Conservation (phyloP, 495 filamentous ascomycete species). For the Podospora sp. region DNA sequence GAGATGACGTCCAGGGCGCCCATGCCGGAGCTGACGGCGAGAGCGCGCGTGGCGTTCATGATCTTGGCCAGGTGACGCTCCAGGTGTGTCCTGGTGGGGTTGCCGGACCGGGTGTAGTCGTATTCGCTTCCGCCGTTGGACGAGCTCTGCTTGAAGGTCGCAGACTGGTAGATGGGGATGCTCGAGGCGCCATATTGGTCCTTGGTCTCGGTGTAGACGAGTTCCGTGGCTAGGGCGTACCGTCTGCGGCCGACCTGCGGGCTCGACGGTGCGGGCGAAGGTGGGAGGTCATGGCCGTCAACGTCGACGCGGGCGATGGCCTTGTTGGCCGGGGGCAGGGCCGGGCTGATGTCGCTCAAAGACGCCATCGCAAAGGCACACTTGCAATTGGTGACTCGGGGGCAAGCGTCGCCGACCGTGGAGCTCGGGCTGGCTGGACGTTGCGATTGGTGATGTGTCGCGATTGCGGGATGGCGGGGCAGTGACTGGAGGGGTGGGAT, state of each 20-base stretch:
- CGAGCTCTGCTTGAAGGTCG: slow-evolving; percentile 95
- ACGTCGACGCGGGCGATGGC: slow-evolving; percentile 74
- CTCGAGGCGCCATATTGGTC: slow-evolving; percentile 96
- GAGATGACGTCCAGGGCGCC: slow-evolving; percentile 95
- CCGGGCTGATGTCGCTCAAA: slow-evolving; percentile 30
- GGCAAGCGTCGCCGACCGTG: not conserved
- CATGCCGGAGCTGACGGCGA: slow-evolving; percentile 96
- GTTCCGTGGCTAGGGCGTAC: slow-evolving; percentile 91
- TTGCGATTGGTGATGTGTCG: not conserved
- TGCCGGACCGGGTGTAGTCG: slow-evolving; percentile 97
- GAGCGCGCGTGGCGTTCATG: slow-evolving; percentile 88
- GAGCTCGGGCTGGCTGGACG: not conserved
- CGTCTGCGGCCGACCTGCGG: slow-evolving; percentile 75
- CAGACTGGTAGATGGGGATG: slow-evolving; percentile 96
- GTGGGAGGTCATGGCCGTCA: slow-evolving; percentile 87
- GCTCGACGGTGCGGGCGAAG: slow-evolving; percentile 91
- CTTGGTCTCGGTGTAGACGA: slow-evolving; percentile 92
- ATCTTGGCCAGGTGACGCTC: slow-evolving; percentile 98
- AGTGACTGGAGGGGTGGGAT: not conserved
- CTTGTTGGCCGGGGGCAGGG: slow-evolving; percentile 58
- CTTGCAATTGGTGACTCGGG: not conserved
- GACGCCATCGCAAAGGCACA: slow-evolving; percentile 37
- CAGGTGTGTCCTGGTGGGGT: slow-evolving; percentile 93
- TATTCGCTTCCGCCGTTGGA: slow-evolving; percentile 79
- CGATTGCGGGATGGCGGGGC: slow-evolving; percentile 17